Evolutionary conservation across 331 rosid species (phyloP).

Genomic region (Acacia concinna): DNA sequence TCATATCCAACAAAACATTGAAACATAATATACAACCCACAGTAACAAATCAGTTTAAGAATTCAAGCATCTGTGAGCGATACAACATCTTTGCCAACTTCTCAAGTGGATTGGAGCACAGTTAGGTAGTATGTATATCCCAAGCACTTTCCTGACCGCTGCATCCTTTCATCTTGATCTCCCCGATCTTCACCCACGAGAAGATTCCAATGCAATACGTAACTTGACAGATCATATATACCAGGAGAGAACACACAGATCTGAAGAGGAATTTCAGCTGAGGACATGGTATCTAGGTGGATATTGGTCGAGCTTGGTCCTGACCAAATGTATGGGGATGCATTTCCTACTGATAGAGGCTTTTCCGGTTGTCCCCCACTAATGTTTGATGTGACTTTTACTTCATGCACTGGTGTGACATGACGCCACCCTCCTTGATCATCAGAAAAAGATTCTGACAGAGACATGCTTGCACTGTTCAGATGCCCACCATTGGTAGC

Average conservation of each 20-base stretch:
- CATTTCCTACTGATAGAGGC: conserved; percentile 52
- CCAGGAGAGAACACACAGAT: conserved; percentile 89
- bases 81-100: conserved; percentile 16
- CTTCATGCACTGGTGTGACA: conserved; percentile 53
- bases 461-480: conserved; percentile 36
- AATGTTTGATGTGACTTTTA: conserved; percentile 57
- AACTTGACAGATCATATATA: conserved; percentile 74
- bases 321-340: conserved; percentile 76
- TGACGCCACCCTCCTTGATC: conserved; percentile 87
- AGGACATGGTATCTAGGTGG: conserved; percentile 61
- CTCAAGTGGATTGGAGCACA: conserved; percentile 68
- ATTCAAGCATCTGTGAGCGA: conserved; percentile 24
- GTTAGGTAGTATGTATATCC: conserved; percentile 82
- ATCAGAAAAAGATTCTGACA: conserved; percentile 39
- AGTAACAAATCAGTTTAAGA: conserved; percentile 21
- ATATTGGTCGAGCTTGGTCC: conserved; percentile 78
- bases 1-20: conserved; percentile 30
- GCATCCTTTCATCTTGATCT: conserved; percentile 34
- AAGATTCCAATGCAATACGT: conserved; percentile 76
- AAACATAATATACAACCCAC: conserved; percentile 33
- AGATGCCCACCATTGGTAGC: conserved; percentile 30
- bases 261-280: conserved; percentile 75
- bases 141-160: conserved; percentile 60
- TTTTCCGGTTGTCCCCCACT: conserved; percentile 41
- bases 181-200: conserved; percentile 32